Conservation (phyloP, 2,329 filamentous ascomycete species). For the Grosmannia huntii region DNA sequence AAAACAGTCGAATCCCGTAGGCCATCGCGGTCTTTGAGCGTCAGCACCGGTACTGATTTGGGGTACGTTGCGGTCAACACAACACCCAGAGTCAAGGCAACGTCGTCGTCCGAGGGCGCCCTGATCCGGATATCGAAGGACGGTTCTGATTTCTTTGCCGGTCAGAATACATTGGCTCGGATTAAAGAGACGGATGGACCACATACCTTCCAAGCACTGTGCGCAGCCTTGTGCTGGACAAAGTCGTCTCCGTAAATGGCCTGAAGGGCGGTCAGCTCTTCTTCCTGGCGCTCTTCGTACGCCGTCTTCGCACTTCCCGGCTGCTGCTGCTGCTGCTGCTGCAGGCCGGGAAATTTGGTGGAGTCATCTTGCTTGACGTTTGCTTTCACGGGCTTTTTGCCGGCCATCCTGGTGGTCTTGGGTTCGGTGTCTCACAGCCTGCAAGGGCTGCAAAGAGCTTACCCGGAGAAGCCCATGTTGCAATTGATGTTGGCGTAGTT, state of each 20-base stretch:
- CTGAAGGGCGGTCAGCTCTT: constrained; percentile 74
- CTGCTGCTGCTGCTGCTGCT: constrained; percentile 16
- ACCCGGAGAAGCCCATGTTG: constrained; percentile 34
- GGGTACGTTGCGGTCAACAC: constrained; percentile 85
- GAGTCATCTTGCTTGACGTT: constrained; percentile 24
- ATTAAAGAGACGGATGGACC: neutral
- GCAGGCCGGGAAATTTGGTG: constrained; percentile 39
- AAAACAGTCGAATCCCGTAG: constrained; percentile 59
- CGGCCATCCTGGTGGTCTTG: constrained; percentile 32
- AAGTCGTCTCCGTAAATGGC: constrained; percentile 90
- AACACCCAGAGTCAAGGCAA: constrained; percentile 60
- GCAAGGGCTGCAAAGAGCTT: constrained; percentile 33
- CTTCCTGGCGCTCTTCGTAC: constrained; percentile 74
- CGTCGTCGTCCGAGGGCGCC: constrained; percentile 58
- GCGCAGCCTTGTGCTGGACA: constrained; percentile 54
- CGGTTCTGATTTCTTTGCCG: constrained; percentile 59
- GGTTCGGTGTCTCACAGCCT: constrained; percentile 29
- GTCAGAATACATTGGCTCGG: constrained; percentile 2
- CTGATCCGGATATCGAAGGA: constrained; percentile 71
- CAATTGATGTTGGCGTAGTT: neutral
- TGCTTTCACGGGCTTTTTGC: constrained; percentile 34
- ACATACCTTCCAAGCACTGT: constrained; percentile 73
- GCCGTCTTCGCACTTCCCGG: constrained; percentile 35
- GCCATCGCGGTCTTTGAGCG: constrained; percentile 48
- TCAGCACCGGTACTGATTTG: constrained; percentile 63